Base-by-base conservation (phyloP, 129 eudicot genomes). In the Sambucus nigra region DNA sequence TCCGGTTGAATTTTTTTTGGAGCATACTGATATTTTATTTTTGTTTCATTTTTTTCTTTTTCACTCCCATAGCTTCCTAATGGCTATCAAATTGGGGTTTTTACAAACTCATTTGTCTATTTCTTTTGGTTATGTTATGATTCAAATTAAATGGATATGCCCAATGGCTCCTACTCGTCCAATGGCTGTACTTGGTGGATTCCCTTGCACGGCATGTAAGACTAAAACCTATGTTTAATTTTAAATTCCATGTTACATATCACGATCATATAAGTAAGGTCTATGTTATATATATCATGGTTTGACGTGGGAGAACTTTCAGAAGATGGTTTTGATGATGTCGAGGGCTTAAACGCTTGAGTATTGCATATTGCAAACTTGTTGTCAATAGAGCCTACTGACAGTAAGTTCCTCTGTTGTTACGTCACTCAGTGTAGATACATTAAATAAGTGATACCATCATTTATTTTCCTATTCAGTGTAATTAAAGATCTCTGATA, bases 291-390 rank as follows among this genome's bases (percentile, higher is more conserved):
- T 18, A 21, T 66, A 35, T 28, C 66, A 82, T 86, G 92, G 92
- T 78, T 78, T 38, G 79, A 82, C 46, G 70, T 70, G 48, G 79
- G 69, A 17, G 82, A 82, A 19, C 72, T 82, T 60, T 77, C 85
- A 31, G 82, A 82, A 62, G 82, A 78, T 24, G 60, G 66, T 68
- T 76, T 76, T n/a, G 91, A 79, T 69, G 99, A 91, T 70, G 45
- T 76, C 14, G 95, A 91, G 63, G 94, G 99, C 25, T 82, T 91
- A 74, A 95, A 91, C 64, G 85, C 95, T 67, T 86, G 95, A 29
- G 76, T 72, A 47, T 80, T 87, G 23, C 99, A 91, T 60, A 70
- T 91, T 57, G 94, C 99, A 44, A 91, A 86, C 70, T 68, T 91
- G 65, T 57, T 91, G 66, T 85, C 95, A 35, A 71, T 87, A 4